Conservation (phyloP, 139 green algal species). For the Chlorella vulgaris region DNA sequence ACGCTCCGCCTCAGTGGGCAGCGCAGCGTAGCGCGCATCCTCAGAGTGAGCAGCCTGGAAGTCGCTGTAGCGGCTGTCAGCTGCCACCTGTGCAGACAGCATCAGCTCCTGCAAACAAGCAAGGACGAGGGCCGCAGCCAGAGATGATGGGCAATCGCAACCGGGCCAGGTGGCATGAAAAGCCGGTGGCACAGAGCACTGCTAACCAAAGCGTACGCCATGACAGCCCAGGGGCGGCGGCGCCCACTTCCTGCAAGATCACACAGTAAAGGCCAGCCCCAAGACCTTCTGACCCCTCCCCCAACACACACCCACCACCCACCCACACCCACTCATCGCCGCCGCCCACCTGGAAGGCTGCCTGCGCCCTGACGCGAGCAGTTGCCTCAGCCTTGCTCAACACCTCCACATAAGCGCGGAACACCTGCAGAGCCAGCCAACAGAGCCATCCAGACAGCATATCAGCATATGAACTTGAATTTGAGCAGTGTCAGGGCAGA, state of each 20-base stretch:
- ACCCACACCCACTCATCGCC: too few species aligned
- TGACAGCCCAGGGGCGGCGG: too few species aligned
- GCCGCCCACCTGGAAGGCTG: conserved; percentile 2
- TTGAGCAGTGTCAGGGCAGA: too few species aligned
- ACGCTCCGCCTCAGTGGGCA: conserved; percentile 8
- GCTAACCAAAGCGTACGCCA: too few species aligned
- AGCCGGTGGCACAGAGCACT: too few species aligned
- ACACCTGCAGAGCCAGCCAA: too few species aligned
- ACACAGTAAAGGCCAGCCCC: background rate
- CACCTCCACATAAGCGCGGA: conserved; percentile 48
- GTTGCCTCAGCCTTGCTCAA: conserved; percentile 37
- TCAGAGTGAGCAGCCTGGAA: conserved; percentile 17
- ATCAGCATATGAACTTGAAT: background rate
- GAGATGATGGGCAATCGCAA: too few species aligned
- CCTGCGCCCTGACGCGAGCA: background rate
- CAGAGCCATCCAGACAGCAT: background rate
- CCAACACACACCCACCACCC: too few species aligned
- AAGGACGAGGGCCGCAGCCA: background rate
- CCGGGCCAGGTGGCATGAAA: too few species aligned
- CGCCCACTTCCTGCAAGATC: too few species aligned
- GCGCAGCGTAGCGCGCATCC: conserved; percentile 23
- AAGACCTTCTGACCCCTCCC: background rate
- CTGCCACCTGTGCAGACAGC: background rate
- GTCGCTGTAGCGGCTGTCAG: background rate
- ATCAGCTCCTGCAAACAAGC: conserved; percentile 40